phyloP scores from a whole-genome alignment of 2,329 filamentous ascomycete species.

The Fusarium aywerte region DNA sequence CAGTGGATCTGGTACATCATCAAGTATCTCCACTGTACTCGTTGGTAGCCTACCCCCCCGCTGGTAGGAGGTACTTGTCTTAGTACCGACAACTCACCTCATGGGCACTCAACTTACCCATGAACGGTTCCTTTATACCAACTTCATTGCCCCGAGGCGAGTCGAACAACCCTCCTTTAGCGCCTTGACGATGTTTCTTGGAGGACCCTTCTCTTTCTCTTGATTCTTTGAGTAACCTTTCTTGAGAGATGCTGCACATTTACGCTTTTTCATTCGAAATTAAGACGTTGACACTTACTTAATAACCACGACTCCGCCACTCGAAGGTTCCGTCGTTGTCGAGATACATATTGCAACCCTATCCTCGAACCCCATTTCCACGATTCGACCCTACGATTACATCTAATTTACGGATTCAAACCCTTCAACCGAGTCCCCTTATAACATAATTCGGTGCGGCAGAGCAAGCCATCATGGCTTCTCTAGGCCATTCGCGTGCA shows the following conservation, averaged over 20 bases:
- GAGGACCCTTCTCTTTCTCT: constrained; percentile 21
- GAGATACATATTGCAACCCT: constrained; percentile 20
- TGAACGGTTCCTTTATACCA: constrained; percentile 35
- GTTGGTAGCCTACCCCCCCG: constrained; percentile 33
- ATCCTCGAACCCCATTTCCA: constrained; percentile 2
- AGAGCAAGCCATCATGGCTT: constrained; percentile 40
- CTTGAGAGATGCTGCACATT: constrained; percentile 34
- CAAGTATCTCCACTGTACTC: constrained; percentile 15
- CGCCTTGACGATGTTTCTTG: constrained; percentile 21
- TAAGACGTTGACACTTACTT: constrained; percentile 32
- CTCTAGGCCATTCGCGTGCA: constrained; percentile 43
- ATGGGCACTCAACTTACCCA: constrained; percentile 28
- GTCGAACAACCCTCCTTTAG: not conserved
- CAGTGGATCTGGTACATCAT: rapidly evolving
- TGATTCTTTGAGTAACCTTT: constrained; percentile 13
- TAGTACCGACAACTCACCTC: constrained; percentile 32
- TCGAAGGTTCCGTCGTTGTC: constrained; percentile 20
- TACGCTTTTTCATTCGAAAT: constrained; percentile 12
- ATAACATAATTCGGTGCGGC: constrained; percentile 13
- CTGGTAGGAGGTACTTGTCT: not conserved
- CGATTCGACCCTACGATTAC: not conserved
- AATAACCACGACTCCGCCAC: constrained; percentile 34
- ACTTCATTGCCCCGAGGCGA: constrained; percentile 22
- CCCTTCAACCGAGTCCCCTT: constrained; percentile 23
- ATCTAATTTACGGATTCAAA: constrained; percentile 2